Evolutionary conservation across 768 basidiomycete genomes (phyloP).

Genomic region (Russula abietina): DNA sequence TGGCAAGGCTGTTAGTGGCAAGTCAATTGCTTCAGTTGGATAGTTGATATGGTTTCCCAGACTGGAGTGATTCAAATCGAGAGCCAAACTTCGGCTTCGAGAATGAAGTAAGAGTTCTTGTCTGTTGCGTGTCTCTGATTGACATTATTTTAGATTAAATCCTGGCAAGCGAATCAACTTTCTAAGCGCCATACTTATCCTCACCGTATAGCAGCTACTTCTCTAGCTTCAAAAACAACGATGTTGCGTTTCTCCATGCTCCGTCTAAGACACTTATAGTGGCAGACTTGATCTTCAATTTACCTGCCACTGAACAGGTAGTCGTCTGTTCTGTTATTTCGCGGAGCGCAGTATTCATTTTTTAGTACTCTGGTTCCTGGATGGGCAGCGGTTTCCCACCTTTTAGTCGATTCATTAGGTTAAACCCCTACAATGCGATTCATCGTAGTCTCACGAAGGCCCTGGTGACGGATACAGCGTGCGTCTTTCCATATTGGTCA

Average conservation of each 20-base stretch:
- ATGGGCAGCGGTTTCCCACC: constrained; percentile 9
- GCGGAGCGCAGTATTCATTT: neutral
- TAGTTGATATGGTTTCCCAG: constrained; percentile 20
- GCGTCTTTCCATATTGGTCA: neutral
- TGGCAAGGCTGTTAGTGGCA: constrained; percentile 58
- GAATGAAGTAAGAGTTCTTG: constrained; percentile 42
- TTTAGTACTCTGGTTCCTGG: neutral
- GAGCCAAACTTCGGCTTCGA: constrained; percentile 73
- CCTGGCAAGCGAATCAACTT: constrained; percentile 26
- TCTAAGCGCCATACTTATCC: neutral
- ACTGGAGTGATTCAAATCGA: constrained; percentile 33
- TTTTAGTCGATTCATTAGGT: neutral
- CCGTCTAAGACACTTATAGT: constrained; percentile 66
- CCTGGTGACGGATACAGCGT: constrained; percentile 11
- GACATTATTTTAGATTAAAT: constrained; percentile 27
- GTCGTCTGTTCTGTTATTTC: neutral
- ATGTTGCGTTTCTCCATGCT: constrained; percentile 76
- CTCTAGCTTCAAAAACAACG: constrained; percentile 65
- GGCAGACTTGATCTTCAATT: constrained; percentile 80
- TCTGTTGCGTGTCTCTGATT: neutral
- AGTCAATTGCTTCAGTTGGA: neutral
- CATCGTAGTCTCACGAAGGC: constrained; percentile 8
- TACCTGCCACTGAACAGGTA: constrained; percentile 74
- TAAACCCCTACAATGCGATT: constrained; percentile 1
- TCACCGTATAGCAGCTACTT: constrained; percentile 46